Conservation (phyloP, 768 basidiomycete genomes). For the Clitopilus hobsonii region DNA sequence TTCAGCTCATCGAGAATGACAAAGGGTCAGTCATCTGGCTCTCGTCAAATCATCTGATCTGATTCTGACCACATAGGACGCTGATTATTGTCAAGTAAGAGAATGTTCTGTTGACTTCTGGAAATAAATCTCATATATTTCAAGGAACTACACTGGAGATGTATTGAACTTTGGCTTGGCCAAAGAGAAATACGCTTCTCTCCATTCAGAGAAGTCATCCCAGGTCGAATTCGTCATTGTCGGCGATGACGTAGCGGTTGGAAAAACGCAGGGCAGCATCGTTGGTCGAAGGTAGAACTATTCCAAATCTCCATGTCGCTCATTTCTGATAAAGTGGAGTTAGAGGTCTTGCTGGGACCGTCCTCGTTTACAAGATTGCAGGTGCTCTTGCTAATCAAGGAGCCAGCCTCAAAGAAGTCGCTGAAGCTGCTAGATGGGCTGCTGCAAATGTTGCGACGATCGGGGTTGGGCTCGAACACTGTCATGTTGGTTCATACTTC, state of each 20-base stretch:
- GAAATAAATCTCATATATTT: conserved; percentile 1
- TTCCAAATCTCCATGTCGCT: neutral
- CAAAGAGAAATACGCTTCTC: conserved; percentile 75
- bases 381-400: conserved; percentile 75
- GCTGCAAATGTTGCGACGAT: conserved; percentile 72
- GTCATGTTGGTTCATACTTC: conserved; percentile 78
- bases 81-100: conserved; percentile 80
- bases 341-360: conserved; percentile 79
- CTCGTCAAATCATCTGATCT: neutral
- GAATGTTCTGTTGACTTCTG: neutral
- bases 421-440: conserved; percentile 59
- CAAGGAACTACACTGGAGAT: conserved; percentile 86
- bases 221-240: conserved; percentile 75
- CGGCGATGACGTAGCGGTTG: conserved; percentile 88
- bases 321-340: neutral
- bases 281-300: conserved; percentile 68
- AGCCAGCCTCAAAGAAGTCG: conserved; percentile 64
- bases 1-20: conserved; percentile 70
- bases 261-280: conserved; percentile 72
- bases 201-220: conserved; percentile 62
- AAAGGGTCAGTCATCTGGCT: conserved; percentile 47
- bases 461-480: conserved; percentile 85
- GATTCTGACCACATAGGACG: conserved; percentile 38
- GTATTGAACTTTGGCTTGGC: conserved; percentile 90
- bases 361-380: conserved; percentile 87